Conservation (phyloP, 1,284 basidiomycete species). For the Ganoderma sinense region DNA sequence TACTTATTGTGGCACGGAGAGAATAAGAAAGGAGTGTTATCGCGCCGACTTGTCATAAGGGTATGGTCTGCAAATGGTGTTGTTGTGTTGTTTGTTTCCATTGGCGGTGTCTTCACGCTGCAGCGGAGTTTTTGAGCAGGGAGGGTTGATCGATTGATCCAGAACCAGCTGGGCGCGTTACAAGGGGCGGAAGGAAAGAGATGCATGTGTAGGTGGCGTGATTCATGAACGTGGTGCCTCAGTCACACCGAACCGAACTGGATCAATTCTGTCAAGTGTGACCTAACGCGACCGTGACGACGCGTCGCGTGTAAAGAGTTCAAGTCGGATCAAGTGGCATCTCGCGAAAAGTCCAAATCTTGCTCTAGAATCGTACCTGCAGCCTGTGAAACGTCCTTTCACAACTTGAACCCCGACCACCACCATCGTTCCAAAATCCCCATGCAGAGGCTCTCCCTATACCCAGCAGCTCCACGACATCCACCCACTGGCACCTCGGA, state of each 20-base stretch:
- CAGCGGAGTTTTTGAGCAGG: too few relatives aligned
- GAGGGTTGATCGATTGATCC: too few relatives aligned
- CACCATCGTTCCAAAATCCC: neutral
- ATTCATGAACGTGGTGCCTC: too few relatives aligned
- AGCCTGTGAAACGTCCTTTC: neutral
- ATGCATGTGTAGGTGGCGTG: neutral
- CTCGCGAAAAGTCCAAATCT: neutral
- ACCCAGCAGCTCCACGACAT: neutral
- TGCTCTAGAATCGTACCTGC: neutral
- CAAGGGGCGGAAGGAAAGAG: too few relatives aligned
- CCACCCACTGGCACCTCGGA: neutral
- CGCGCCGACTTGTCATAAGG: too few relatives aligned
- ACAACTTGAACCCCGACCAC: neutral
- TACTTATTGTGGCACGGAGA: too few relatives aligned
- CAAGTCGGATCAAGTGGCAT: neutral
- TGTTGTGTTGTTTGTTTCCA: too few relatives aligned
- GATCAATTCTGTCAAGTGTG: neutral
- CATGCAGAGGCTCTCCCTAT: neutral
- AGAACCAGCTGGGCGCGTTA: too few relatives aligned
- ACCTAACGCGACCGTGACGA: slow-evolving; percentile 1
- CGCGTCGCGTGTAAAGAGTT: neutral
- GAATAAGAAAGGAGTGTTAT: too few relatives aligned
- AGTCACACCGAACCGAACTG: neutral
- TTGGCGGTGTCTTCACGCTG: too few relatives aligned
- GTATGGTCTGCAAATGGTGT: too few relatives aligned